phyloP scores from a whole-genome alignment of 495 filamentous ascomycete genomes.

The Hyaloscypha hepaticicola region DNA sequence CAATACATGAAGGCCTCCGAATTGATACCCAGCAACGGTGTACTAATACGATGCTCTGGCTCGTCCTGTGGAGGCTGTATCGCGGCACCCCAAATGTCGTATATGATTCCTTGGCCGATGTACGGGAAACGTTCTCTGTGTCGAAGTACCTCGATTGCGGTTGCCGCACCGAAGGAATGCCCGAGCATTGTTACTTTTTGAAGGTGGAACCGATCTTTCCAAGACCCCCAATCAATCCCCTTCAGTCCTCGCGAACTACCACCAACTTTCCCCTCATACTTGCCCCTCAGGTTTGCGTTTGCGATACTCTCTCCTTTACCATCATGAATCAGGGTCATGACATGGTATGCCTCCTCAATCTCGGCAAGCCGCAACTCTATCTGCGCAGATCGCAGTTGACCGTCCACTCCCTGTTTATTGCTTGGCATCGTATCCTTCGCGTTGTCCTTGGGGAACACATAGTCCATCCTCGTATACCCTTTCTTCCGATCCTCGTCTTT shows the following conservation, averaged over 20 bases:
- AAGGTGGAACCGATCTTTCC: slow-evolving; percentile 38
- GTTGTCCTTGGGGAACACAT: slow-evolving; percentile 45
- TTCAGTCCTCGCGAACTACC: slow-evolving; percentile 53
- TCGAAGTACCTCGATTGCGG: slow-evolving; percentile 49
- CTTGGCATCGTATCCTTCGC: slow-evolving; percentile 46
- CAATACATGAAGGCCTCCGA: slow-evolving; percentile 63
- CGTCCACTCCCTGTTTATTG: slow-evolving; percentile 50
- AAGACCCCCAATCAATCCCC: slow-evolving; percentile 20
- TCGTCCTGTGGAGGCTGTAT: slow-evolving; percentile 41
- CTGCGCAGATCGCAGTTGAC: slow-evolving; percentile 58
- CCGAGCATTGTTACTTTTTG: slow-evolving; percentile 66
- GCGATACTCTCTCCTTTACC: slow-evolving; percentile 46
- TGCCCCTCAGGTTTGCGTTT: slow-evolving; percentile 42
- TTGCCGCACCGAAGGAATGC: slow-evolving; percentile 75
- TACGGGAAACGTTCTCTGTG: slow-evolving; percentile 34
- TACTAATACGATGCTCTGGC: slow-evolving; percentile 41
- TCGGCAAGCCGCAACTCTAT: slow-evolving; percentile 71
- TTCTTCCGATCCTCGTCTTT: slow-evolving; percentile 37
- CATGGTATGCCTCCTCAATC: slow-evolving; percentile 57
- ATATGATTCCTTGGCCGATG: slow-evolving; percentile 56
- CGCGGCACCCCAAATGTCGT: slow-evolving; percentile 54
- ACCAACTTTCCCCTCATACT: slow-evolving; percentile 48
- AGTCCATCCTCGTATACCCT: slow-evolving; percentile 42
- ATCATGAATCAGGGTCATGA: slow-evolving; percentile 52
- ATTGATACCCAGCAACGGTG: slow-evolving; percentile 56